A percentile compares a stretch with the other conserved stretches of the same genome.
phyloP scores from a whole-genome alignment of 192 early-diverging fungal genomes.

The Umbelopsis vinacea region DNA sequence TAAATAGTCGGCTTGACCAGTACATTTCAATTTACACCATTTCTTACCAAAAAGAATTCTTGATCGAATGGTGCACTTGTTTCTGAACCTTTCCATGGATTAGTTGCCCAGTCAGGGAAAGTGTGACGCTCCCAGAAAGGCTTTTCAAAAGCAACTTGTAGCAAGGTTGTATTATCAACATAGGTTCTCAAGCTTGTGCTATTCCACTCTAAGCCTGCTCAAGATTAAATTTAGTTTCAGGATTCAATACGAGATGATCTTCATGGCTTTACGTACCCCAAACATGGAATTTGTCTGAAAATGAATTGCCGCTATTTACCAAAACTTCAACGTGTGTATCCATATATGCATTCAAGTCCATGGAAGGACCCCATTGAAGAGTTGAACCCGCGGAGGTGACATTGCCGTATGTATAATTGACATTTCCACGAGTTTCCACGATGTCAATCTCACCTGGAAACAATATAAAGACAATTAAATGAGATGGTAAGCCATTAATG shows the following conservation, averaged over 20 bases:
- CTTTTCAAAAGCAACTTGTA: constrained; percentile 56
- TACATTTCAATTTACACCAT: background rate
- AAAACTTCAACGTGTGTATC: constrained; percentile 52
- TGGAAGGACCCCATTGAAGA: constrained; percentile 67
- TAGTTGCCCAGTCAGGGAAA: constrained; percentile 52
- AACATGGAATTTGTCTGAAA: constrained; percentile 63
- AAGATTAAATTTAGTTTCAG: constrained; percentile 44
- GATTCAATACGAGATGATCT: background rate
- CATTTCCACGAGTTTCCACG: constrained; percentile 60
- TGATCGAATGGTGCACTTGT: constrained; percentile 67
- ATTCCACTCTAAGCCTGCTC: constrained; percentile 55
- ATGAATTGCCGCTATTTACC: constrained; percentile 37
- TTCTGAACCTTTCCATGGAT: constrained; percentile 53
- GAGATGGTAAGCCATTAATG: background rate
- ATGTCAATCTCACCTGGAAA: constrained; percentile 37
- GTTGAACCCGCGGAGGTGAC: constrained; percentile 50
- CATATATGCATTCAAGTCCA: constrained; percentile 46
- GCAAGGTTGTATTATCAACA: constrained; percentile 53
- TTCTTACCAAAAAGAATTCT: constrained; percentile 54
- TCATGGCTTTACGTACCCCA: constrained; percentile 23
- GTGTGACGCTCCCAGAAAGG: constrained; percentile 53
- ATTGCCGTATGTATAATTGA: constrained; percentile 42
- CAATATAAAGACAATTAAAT: background rate
- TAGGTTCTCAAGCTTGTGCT: constrained; percentile 56
- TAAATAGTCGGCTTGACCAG: background rate